Evolutionary conservation across 345 rosid genomes (phyloP), one percentile per base, ranked within the genome.

Genomic region (Gossypium herbaceum): DNA sequence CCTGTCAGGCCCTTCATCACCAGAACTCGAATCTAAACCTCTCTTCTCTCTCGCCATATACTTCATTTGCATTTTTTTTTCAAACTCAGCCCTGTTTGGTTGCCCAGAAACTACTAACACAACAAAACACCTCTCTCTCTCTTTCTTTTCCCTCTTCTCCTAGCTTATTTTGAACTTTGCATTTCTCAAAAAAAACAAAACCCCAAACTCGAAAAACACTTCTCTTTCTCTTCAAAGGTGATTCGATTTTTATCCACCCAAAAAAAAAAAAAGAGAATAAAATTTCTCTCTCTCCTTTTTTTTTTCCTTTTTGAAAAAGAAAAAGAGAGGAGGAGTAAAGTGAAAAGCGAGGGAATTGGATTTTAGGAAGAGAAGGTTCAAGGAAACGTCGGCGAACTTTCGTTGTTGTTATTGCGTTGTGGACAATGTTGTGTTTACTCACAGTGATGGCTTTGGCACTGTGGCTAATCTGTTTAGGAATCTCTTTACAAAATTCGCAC

Each of bases 31-130:
- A 66, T 92, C 98, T 62, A 88, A 76, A 41, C 89, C 82, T 71
- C 98, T 87, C 86, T 94, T 94, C 69, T 88, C 95, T 81, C 96
- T 82, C 62, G 81, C 92, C 97, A 94, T 83, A 76, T 82, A 92
- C 85, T 93, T 89, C 54, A 92, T 86, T 22, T 92, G 92, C 98
- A 90, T 94, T 74, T n/a, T 81, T 22, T 11, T 56, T 81, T 78
- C 27, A n/a, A 66, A 65, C 39, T 51, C 45, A 19, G 16, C 13
- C 17, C 15, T 34, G 77, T 75, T 75, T 75, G 72, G 77, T 24
- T 55, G 1, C 68, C 58, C 12, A 58, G 68, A 76, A 56, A 76
- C 69, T 12, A 76, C 69, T 12, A 16, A 11, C 50, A 27, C 15
- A 22, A 3, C 54, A 45, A 44, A 12, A 22, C 24, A 15, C 44